Conservation (phyloP, 1,284 basidiomycete genomes). For the Sanghuangporus baumii region DNA sequence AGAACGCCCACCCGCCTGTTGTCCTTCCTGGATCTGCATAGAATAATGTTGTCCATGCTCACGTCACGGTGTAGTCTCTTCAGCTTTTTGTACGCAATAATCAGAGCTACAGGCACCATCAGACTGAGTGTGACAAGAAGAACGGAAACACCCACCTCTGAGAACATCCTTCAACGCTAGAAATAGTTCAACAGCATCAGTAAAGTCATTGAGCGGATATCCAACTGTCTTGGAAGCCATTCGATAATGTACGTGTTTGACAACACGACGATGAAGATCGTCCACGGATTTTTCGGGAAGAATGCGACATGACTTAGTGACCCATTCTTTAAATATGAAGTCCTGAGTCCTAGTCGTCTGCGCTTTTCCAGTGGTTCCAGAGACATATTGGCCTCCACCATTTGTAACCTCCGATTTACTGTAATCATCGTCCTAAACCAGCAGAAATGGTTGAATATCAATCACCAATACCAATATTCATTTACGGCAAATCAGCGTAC, state of each 20-base stretch:
- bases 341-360: background rate
- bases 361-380: background rate
- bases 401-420: background rate
- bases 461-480: no score
- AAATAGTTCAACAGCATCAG: constrained; percentile 14
- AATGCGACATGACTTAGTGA: background rate
- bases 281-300: background rate
- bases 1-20: constrained; percentile 24
- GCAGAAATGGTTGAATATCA: no score
- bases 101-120: constrained; percentile 23
- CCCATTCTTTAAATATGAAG: constrained; percentile 11
- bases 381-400: background rate
- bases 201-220: constrained; percentile 10
- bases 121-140: constrained; percentile 4
- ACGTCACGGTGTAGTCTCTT: constrained; percentile 31
- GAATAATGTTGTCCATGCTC: constrained; percentile 30
- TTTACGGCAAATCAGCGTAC: background rate
- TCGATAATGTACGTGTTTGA: constrained; percentile 17
- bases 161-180: constrained; percentile 1
- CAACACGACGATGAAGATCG: constrained; percentile 4
- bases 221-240: constrained; percentile 19
- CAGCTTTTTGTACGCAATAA: constrained; percentile 23
- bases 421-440: background rate
- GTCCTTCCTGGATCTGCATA: constrained; percentile 13
- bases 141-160: background rate